These are phyloP conservation scores for Syncephalastrum racemosum DNA, from an alignment of 371 early-diverging fungal species.

Conservation along the genomic window DNA sequence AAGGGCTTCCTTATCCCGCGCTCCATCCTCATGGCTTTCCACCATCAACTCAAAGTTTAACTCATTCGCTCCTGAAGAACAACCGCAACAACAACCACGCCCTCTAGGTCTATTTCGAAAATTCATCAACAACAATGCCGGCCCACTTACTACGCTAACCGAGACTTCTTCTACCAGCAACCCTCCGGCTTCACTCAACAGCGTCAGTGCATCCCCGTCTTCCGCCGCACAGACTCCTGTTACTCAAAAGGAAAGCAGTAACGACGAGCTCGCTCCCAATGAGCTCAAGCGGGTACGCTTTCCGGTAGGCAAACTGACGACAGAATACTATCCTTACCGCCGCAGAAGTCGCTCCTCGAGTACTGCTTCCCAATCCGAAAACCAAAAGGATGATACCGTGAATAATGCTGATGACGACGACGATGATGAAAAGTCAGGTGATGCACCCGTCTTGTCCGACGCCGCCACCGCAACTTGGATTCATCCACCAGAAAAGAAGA, in stretches of 20 bases:
- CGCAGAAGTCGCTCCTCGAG: slow-evolving; percentile 1
- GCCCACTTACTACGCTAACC: background rate
- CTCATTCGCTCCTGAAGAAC: slow-evolving; percentile 18
- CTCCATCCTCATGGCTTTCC: slow-evolving; percentile 25
- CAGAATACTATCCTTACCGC: slow-evolving; percentile 46
- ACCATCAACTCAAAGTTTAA: slow-evolving; percentile 23
- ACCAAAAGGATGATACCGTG: background rate
- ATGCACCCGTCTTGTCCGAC: slow-evolving; percentile 4
- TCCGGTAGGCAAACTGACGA: slow-evolving; percentile 53
- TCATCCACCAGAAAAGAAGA: slow-evolving; percentile 13
- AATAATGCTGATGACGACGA: background rate
- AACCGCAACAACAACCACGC: slow-evolving; percentile 15
- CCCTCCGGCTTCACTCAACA: background rate
- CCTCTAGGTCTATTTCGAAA: slow-evolving; percentile 19
- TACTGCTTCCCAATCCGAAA: background rate
- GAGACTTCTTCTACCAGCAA: background rate
- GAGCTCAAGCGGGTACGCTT: slow-evolving; percentile 58
- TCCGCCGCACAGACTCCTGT: background rate
- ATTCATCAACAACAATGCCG: slow-evolving; percentile 17
- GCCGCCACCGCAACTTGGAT: slow-evolving; percentile 1
- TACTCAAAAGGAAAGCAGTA: slow-evolving; percentile 4
- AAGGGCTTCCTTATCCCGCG: slow-evolving; percentile 19
- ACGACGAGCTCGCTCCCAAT: slow-evolving; percentile 32
- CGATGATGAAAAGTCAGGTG: background rate
- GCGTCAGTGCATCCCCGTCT: background rate